Conservation (phyloP, 2,329 filamentous ascomycete species). For the Penicillium brevicompactum region DNA sequence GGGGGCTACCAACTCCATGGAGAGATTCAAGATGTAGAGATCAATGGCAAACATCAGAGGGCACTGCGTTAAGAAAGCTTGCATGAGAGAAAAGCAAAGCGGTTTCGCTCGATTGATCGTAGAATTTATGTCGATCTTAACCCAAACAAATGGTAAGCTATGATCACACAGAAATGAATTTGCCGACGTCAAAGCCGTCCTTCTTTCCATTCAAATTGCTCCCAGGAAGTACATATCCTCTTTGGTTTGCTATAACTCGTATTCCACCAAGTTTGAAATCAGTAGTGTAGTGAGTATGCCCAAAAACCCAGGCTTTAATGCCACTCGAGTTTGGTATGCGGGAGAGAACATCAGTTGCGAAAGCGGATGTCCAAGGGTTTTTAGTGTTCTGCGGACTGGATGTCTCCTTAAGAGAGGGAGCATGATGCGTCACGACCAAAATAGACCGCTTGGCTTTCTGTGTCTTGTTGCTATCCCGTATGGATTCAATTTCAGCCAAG, state of each 20-base stretch:
- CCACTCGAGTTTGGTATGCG: constrained; percentile 11
- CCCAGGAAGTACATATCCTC: constrained; percentile 42
- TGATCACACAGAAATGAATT: no score
- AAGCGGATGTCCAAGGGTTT: constrained; percentile 53
- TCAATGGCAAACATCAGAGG: no score
- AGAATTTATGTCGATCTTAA: no score
- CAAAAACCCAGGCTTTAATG: constrained; percentile 49
- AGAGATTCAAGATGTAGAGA: no score
- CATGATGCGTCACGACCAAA: constrained; percentile 61
- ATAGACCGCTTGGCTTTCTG: constrained; percentile 26
- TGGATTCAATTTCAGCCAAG: constrained; percentile 35
- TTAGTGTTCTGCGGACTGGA: constrained; percentile 53
- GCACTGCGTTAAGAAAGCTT: no score
- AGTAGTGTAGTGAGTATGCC: constrained; percentile 49
- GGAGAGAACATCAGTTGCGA: constrained; percentile 54
- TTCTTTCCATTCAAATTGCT: neutral
- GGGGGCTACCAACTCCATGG: no score
- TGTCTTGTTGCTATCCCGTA: constrained; percentile 7
- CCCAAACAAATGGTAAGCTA: no score
- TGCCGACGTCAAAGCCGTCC: no score
- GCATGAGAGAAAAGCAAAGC: no score
- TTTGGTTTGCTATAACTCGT: constrained; percentile 48
- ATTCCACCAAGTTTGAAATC: constrained; percentile 41
- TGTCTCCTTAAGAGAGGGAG: constrained; percentile 53
- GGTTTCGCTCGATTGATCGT: no score